A percentile compares a stretch with the other conserved stretches of the same genome.
These are phyloP conservation scores for Penstemon davidsonii DNA, from an alignment of 257 asterid genomes.

Conservation along the genomic window DNA sequence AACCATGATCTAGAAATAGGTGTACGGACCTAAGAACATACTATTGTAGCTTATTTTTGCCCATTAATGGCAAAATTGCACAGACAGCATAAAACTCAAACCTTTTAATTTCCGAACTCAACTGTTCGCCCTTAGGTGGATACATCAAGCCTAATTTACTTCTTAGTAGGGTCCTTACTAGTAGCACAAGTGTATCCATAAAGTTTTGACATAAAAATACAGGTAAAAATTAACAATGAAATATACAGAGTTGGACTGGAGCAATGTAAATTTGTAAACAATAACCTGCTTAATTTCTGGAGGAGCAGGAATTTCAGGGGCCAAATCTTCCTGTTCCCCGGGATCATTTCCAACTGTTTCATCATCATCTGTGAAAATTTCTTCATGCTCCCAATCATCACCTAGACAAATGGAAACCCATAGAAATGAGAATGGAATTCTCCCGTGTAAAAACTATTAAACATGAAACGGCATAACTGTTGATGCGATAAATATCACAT, in stretches of 20 bases:
- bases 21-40: too few relatives aligned
- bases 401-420: slow-evolving; percentile 41
- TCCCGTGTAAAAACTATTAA: not conserved
- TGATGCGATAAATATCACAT: too few relatives aligned
- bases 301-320: slow-evolving; percentile 96
- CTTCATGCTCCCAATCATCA: slow-evolving; percentile 99
- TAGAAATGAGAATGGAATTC: slow-evolving; percentile 13
- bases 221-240: not conserved
- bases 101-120: too few relatives aligned
- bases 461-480: not conserved
- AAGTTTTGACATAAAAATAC: too few relatives aligned
- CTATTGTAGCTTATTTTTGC: too few relatives aligned
- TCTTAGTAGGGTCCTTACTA: too few relatives aligned
- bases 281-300: slow-evolving; percentile 96
- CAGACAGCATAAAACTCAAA: too few relatives aligned
- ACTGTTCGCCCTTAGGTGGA: too few relatives aligned
- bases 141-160: too few relatives aligned
- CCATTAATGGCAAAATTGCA: too few relatives aligned
- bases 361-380: slow-evolving; percentile 95
- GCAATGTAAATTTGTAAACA: not conserved
- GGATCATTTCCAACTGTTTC: slow-evolving; percentile 83
- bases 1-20: too few relatives aligned
- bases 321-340: slow-evolving; percentile 94
- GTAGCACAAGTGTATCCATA: too few relatives aligned
- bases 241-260: not conserved